Base-by-base conservation (phyloP, 2,329 filamentous ascomycete species). In the Cladosporium oxysporum region DNA sequence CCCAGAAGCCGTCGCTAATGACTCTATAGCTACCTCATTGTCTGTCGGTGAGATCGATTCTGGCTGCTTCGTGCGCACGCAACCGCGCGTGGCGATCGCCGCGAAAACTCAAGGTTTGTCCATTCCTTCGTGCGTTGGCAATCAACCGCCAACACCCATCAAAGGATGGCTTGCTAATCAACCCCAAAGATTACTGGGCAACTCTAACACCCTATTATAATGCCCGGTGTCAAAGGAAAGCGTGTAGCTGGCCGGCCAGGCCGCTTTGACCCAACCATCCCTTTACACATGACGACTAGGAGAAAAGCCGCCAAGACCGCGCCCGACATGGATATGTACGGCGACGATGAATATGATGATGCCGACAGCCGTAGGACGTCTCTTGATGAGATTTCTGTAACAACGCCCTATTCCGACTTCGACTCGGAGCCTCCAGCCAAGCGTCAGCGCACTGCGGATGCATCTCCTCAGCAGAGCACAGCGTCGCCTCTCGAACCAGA, bases 211-310 rank as follows among this genome's bases (percentile, higher is more conserved):
- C 31, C 37, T 21, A 55, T 63, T 21, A 57, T 63, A 63, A 63
- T 63, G 60, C 66, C 67, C 44, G 69, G 68, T 55, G 64, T 67
- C 67, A 68, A 69, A 64, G 69, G 69, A 41, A 68, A 62, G 59
- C 68, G 68, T 50, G 63, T 69, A 44, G 61, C 70, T 67, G 70
- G 71, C 41, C 64, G 63, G 33, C 68, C 68, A 37, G 73, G 73
- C 57, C 73, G 79, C 70, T 79, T 82, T 69, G 78, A 79, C 74
- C 80, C 81, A 69, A 80, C 80, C 67, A 77, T 79, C 74, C 79
- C 80, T 62, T 75, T 82, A 72, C 80, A 82, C 74, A 83, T 83
- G 81, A 83, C 79, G 66, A 83, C 81, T 60, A 78, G 81, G 47
- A 69, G 72, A 69, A 58, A 68, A 68, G 53, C 50, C 57, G 62